Evolutionary conservation across 1,284 basidiomycete genomes (phyloP), one percentile per base, ranked within the genome.

Genomic region (Xerocomus amazonicus): DNA sequence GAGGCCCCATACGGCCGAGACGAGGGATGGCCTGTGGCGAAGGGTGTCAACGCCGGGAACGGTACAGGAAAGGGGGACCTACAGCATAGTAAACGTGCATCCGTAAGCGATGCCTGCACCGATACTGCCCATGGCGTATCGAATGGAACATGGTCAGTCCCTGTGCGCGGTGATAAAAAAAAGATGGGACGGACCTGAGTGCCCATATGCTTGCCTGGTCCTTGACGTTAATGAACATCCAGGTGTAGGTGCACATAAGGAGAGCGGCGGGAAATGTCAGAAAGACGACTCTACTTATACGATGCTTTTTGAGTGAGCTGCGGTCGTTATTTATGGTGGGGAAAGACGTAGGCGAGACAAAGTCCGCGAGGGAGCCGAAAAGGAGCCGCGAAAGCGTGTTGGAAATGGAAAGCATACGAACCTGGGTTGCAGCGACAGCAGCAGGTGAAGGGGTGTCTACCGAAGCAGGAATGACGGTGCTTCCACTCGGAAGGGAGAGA

Each of bases 361-460:
- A 74, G 62, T 90, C 87, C 19, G 85, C 87, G 28, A 88, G 63
- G 16, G 81, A 77, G 1, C 87, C 88, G 7, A 80, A 68, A n/a
- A 83, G 37, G 13, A 90, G 71, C n/a, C 87, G 81, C 9, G 85
- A 80, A 13, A 80, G 34, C 0, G 87, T 90, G 59, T 89, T 90
- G 31, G 81, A 74, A 33, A 84, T 56, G 3, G 87, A 86, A 45
- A 90, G 69, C 3, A 83, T 67, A 48, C 80, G 79, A n/a, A 90
- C 83, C 72, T 90, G 87, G 17, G 70, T 73, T 6, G 82, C 68
- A 3, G 78, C 75, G 17, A 68, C 62, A 23, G 59, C 68, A 64
- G 17, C 67, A 4, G 47, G 57, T 31, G 70, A 65, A 14, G 62
- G 50, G 29, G 56, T 45, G 14, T 48, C 32, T 14, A 27, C 23